phyloP scores from a whole-genome alignment of 208 protist species.

The Leishmania guyanensis region DNA sequence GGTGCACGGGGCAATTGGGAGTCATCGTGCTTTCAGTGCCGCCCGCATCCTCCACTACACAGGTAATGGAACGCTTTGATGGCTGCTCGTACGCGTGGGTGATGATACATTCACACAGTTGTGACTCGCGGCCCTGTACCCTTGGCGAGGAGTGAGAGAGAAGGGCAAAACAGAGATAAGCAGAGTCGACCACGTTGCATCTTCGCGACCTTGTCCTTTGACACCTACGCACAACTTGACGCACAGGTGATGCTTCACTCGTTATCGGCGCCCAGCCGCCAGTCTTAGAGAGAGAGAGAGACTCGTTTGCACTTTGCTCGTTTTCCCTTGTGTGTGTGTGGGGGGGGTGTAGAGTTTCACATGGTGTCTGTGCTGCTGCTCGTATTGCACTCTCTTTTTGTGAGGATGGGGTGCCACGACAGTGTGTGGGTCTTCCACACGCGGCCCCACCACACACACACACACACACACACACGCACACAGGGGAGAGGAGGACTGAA shows the following conservation, averaged over 20 bases:
- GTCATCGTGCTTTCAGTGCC: background rate
- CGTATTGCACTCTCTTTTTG: background rate
- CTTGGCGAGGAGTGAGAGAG: background rate
- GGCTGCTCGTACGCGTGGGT: background rate
- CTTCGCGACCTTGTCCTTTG: background rate
- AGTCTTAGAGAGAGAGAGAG: background rate
- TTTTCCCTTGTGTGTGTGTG: background rate
- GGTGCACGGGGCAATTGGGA: background rate
- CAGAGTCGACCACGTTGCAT: background rate
- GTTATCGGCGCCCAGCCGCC: background rate
- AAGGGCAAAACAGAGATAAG: background rate
- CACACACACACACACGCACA: background rate
- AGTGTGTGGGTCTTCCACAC: background rate
- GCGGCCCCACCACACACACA: background rate
- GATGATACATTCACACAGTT: background rate
- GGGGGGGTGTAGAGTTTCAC: background rate
- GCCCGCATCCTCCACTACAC: background rate
- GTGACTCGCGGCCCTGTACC: background rate
- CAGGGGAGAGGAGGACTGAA: background rate
- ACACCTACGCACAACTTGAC: background rate
- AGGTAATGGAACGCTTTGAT: background rate
- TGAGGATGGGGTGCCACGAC: background rate
- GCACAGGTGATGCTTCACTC: background rate
- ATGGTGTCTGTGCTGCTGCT: background rate
- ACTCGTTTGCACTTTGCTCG: background rate